These are phyloP conservation scores for Trichoderma asperellum DNA, from an alignment of 2,329 filamentous ascomycete species.

Conservation along the genomic window DNA sequence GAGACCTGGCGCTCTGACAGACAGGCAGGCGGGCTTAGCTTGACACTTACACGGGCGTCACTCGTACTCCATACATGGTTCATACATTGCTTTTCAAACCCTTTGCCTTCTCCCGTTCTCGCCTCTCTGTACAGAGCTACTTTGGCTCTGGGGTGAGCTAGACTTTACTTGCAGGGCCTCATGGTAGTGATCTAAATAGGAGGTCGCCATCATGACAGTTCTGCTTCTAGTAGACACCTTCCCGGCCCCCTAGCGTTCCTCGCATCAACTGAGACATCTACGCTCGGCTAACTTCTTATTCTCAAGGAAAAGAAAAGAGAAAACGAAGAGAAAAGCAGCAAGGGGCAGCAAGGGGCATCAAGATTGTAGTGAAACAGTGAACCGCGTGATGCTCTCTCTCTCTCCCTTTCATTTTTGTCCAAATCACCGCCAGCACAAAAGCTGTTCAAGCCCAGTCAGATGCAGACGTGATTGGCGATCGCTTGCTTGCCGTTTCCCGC, in stretches of 20 bases:
- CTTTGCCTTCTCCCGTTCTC: neutral
- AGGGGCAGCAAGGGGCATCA: neutral
- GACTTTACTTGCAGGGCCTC: neutral
- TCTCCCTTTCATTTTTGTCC: neutral
- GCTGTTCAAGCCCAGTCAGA: neutral
- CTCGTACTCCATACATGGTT: neutral
- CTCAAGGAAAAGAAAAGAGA: neutral
- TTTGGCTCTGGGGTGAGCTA: neutral
- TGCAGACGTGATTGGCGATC: neutral
- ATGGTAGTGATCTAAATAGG: neutral
- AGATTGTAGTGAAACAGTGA: conserved; percentile 15
- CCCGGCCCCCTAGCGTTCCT: neutral
- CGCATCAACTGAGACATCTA: neutral
- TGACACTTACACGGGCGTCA: neutral
- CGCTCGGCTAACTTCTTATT: neutral
- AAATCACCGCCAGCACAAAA: neutral
- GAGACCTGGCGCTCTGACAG: neutral
- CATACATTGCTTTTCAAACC: neutral
- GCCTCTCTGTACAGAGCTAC: neutral
- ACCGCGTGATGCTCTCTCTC: neutral
- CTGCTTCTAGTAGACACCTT: neutral
- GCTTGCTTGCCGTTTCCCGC: conserved; percentile 3
- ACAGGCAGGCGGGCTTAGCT: neutral
- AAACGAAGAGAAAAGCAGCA: neutral
- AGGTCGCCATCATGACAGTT: neutral